Evolutionary conservation across 495 filamentous ascomycete species (phyloP), one percentile per base, ranked within the genome.

Genomic region (Trichoderma reesei): DNA sequence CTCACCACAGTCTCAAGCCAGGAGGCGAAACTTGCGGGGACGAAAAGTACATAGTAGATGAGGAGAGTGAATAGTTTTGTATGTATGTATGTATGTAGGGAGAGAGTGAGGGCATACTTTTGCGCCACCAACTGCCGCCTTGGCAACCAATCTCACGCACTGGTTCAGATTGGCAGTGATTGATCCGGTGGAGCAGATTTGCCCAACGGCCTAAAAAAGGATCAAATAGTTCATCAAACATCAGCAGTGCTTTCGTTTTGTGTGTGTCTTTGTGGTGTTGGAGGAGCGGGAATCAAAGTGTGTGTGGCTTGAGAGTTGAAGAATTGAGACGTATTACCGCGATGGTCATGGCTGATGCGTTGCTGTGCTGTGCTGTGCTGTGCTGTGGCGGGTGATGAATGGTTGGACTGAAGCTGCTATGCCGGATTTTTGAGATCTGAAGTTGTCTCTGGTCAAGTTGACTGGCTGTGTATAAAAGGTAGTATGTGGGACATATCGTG

Each of bases 161-260:
- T 92, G 89, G 36, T 78, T 71, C 31, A 95, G 84, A 71, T 96
- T 96, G 70, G 90, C 80, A 65, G 83, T 74, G 80, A 94, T 87
- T 71, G 80, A 88, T 59, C 88, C 82, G 66, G 89, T 93, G 34
- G 90, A 90, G 73, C 91, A 93, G 70, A 96, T 77, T 74, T 96
- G 91, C 34, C 91, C 91, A 36, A 96, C 82, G 51, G 91, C 91
- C 91, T 95, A 39, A n/a, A 26, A 7, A 31, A 46, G 14, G 13
- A 3, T 9, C 13, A 44, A 14, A 14, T 11, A 44, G n/a, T 14
- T 10, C 41, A 16, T 44, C 1, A 10, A 5, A 16, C 4, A 10
- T 44, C n/a, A 44, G 10, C 13, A 11, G 5, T 44, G 41, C 46
- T 26, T 18, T 51, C 9, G 16, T 20, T 51, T 26, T 9, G 0